Base-by-base conservation (phyloP, 2,329 filamentous ascomycete species). In the Talaromyces amestolkiae region DNA sequence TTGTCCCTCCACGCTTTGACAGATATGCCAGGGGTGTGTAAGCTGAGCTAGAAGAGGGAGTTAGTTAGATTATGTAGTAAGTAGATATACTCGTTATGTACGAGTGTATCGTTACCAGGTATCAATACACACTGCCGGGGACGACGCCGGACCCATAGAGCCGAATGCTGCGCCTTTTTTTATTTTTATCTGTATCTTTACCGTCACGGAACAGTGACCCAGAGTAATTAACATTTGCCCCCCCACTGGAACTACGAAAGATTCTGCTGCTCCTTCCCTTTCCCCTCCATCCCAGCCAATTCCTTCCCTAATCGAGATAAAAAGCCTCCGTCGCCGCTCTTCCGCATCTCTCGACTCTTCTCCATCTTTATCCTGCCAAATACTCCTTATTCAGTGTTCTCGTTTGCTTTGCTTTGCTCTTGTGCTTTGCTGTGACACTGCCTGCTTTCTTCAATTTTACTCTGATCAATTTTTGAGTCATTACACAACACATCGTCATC, bases 401-500 rank as follows among this genome's bases (percentile, higher is more conserved):
- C 41, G 33, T 56, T 56, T 56, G 53, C 53, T 56, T 56, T 59
- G 56, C 58, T 41, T 35, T 61, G 64, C 66, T 59, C 53, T 63
- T 37, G 17, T 47, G 43, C 24, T 51, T 63, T 49, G 19, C 61
- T 66, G 56, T 58, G 19, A 27, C 22, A 47, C 45, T 8, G 17
- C 54, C 65, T 61, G 35, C 59, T 43, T 31, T 31, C 5, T 6
- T 56, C n/a, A 17, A 53, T 33, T 51, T 10, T 54, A 35, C 31
- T 37, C 37, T 47, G 27, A 24, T 45, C 47, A 51, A 27, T 37
- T 60, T 61, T 59, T 24, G 41, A 54, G 35, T 51, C 39, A 53
- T 41, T 58, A 43, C 58, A 60, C 51, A 62, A 53, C 59, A 64
- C 64, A 63, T 49, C 22, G 33, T 65, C 66, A 64, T 54, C 41